Base-by-base conservation (phyloP, 176 grass and related monocot species). In the Avena insularis region DNA sequence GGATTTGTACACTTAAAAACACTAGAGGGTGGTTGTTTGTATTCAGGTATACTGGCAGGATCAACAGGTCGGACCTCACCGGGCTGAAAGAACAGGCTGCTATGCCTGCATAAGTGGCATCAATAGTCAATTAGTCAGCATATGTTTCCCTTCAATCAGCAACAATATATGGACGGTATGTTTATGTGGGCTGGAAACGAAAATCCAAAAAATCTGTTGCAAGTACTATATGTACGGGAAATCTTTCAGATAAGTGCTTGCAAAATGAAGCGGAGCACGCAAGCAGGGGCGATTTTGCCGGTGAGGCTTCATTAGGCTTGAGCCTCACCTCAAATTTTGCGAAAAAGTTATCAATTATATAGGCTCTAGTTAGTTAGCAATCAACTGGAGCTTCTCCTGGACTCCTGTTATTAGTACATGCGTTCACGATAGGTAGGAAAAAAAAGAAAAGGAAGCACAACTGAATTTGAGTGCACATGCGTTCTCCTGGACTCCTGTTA, bases 1-100 rank as follows among this genome's bases (percentile, higher is more conserved):
- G 93, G 93, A 73, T 98, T 94, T 92, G 81, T 38, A 80, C 96
- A 96, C 85, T 94, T 98, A 67, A 90, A 96, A 72, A 98, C 79
- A 74, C 90, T 59, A 68, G 96, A 96, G 49, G 92, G 85, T 75
- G 96, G 96, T 88, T 92, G 92, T 79, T 98, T 94, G 59, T 98
- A 98, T 17, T 96, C 96, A 36, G 93, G 96, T 95, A 98, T 96
- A 83, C 92, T 96, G 19, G 79, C 55, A 0, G 96, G 93, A 89
- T 98, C 96, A 65, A 98, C 90, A 21, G 59, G 33, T 31, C 93
- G 67, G 40, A 96, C 92, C 79, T 98, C 96, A 80, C 96, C 96
- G 0, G 93, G 93, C 70, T 90, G 75, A 85, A 98, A 98, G 54
- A 90, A 91, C 56, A 98, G 66, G 80, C 85, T 91, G 21, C 66